phyloP scores from a whole-genome alignment of 352 stramenopile species.

The Phytophthora colocasiae region DNA sequence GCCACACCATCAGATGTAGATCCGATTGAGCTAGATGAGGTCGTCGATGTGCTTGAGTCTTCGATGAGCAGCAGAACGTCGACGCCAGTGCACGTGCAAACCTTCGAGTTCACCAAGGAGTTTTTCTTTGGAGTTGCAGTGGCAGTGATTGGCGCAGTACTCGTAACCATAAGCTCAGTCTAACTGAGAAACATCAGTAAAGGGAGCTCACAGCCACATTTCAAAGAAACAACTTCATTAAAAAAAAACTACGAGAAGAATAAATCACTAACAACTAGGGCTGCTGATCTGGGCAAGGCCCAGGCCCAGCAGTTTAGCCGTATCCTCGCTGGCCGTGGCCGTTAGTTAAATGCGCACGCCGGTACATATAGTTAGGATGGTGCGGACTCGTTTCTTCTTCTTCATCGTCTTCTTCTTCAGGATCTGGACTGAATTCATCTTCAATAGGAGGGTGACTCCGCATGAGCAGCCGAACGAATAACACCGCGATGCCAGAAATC shows the following conservation, averaged over 20 bases:
- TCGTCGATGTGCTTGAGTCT: neutral
- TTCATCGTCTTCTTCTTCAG: constrained; percentile 48
- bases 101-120: constrained; percentile 56
- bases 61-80: neutral
- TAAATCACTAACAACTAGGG: constrained; percentile 41
- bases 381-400: constrained; percentile 48
- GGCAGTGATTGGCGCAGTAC: constrained; percentile 29
- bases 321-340: constrained; percentile 35
- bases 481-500: constrained; percentile 60
- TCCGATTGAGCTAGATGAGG: constrained; percentile 1
- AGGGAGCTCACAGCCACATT: neutral
- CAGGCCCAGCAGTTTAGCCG: constrained; percentile 14
- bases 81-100: constrained; percentile 1
- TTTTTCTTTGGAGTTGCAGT: constrained; percentile 43
- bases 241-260: constrained; percentile 27
- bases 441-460: constrained; percentile 39
- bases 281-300: constrained; percentile 1
- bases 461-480: constrained; percentile 60
- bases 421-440: constrained; percentile 52
- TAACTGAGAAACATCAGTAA: constrained; percentile 15
- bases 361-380: constrained; percentile 62
- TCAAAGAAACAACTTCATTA: constrained; percentile 24
- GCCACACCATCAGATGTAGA: no score
- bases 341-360: constrained; percentile 46
- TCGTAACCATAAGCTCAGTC: constrained; percentile 51